Percentiles rank a stretch among this genome's conserved stretches.
Conservation (phyloP, 805 yeast genomes). For the Saccharomycopsis javanensis region DNA sequence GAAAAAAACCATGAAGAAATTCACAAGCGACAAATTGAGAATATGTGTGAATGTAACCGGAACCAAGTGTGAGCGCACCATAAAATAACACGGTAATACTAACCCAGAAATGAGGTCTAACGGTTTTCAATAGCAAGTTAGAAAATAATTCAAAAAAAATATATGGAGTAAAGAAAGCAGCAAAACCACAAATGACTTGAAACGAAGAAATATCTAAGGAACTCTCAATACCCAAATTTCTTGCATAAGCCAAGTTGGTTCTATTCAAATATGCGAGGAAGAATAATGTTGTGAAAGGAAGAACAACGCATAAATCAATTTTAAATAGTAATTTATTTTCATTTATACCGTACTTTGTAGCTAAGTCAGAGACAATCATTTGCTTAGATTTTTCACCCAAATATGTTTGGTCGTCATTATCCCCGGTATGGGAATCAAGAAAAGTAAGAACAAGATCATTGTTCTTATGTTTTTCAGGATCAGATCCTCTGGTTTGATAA, state of each 20-base stretch:
- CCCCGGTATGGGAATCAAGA: neutral
- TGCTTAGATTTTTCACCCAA: conserved; percentile 7
- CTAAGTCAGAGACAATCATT: conserved; percentile 26
- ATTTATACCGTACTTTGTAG: conserved; percentile 37
- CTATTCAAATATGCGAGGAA: conserved; percentile 65
- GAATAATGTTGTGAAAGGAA: conserved; percentile 59
- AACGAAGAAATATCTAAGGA: conserved; percentile 46
- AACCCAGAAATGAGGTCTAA: conserved; percentile 60
- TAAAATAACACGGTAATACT: conserved; percentile 46
- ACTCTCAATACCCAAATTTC: conserved; percentile 47
- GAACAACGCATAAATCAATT: conserved; percentile 55
- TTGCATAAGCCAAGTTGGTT: conserved; percentile 67
- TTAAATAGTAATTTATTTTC: conserved; percentile 48
- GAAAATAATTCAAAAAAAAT: conserved; percentile 56
- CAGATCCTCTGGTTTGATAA: neutral
- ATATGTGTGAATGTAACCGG: conserved; percentile 52
- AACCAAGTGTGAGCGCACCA: conserved; percentile 53
- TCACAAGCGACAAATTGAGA: conserved; percentile 56
- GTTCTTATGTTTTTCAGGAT: neutral
- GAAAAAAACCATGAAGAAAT: conserved; percentile 56
- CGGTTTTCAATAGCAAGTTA: conserved; percentile 47
- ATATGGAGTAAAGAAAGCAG: conserved; percentile 66
- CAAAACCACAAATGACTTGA: conserved; percentile 54
- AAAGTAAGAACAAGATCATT: neutral
- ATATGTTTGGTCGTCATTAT: neutral